Evolutionary conservation across 371 early-diverging fungal species (phyloP), one percentile per base, ranked within the genome.

Genomic region (Mortierella sp.): DNA sequence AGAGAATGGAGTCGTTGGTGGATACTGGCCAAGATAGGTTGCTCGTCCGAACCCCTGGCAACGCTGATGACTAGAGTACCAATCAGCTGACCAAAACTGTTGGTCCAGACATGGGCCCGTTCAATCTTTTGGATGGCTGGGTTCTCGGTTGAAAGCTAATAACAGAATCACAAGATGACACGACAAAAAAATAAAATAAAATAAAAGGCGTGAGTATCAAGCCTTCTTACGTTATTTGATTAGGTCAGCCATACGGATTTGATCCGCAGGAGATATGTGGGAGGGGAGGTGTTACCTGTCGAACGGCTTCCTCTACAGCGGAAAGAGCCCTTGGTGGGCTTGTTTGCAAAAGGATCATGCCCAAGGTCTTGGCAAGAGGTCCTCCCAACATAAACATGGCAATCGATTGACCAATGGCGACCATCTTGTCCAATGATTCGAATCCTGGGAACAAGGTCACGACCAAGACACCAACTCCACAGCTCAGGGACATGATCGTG

Each of bases 51-150:
- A 18, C 86, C 89, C 7, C 84, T 81, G 47, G 72, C 64, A 14
- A 89, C 73, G 15, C 81, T 85, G 15, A 90, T 71, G 30, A 85
- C 82, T 28, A 88, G 45, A 0, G 90, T 88, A 4, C 89, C 89
- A 14, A 90, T 84, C 57, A 84, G 76, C 70, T 88, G 85, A 16
- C 87, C 87, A 66, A 86, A 86, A 0, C 89, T 87, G 59, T 88
- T 90, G 64, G 86, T 87, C 90, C 90, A 90, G 56, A 89, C 86
- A 82, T 90, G 90, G 2, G 86, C 80, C 3, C 85, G 67, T 26
- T 86, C 85, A 18, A 89, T 70, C 29, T 83, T 69, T 14, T 86
- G 5, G 14, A 90, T 83, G 57, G 81, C 72, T 46, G 87, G 82
- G 62, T 90, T 81, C 50, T 84, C 25, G 66, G 84, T 58, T 76